Base-by-base conservation (phyloP, 495 filamentous ascomycete genomes). In the Neurospora sublineolata region DNA sequence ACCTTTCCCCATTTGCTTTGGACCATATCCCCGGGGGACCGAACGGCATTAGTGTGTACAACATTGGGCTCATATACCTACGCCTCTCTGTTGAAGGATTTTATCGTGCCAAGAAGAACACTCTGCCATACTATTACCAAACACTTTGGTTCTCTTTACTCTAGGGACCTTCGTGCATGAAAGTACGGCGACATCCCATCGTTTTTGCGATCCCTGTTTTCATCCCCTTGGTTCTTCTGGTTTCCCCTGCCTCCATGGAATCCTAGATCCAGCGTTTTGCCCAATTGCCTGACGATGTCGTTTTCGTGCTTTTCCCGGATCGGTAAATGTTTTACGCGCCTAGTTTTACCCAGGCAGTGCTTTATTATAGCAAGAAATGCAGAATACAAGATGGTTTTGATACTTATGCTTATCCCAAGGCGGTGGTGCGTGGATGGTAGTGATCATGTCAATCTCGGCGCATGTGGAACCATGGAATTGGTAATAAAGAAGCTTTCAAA, bases 31-130 rank as follows among this genome's bases (percentile, higher is more conserved):
- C 42, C 42, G 42, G 52, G 52, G 52, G 52, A 33, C 42, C 74
- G 70, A 80, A 86, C 80, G 95, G 95, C 95, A 99, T 97, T 91
- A 92, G 94, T 99, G 95, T 99, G 95, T 99, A 99, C 95, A 97
- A 93, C 93, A 87, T 85, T 87, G 87, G 87, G 87, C 85, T 83
- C 41, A 30, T 52, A n/a, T 82, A 70, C 79, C 87, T 82, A 91
- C 94, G 92, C 88, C 88, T 86, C 82, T 68, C 79, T 89, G 91
- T 92, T 97, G 94, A 98, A 98, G 95, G 95, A 94, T 91, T 86
- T 84, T 85, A 89, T 90, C 93, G 92, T 99, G 95, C 95, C 95
- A 85, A 97, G 89, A 99, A 79, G 79, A 83, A 84, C 69, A 68
- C 72, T 46, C 10, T 37, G 90, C 89, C 87, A 84, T 87, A 89